Conservation (phyloP, 768 basidiomycete species). For the Rhodotorula toruloides region DNA sequence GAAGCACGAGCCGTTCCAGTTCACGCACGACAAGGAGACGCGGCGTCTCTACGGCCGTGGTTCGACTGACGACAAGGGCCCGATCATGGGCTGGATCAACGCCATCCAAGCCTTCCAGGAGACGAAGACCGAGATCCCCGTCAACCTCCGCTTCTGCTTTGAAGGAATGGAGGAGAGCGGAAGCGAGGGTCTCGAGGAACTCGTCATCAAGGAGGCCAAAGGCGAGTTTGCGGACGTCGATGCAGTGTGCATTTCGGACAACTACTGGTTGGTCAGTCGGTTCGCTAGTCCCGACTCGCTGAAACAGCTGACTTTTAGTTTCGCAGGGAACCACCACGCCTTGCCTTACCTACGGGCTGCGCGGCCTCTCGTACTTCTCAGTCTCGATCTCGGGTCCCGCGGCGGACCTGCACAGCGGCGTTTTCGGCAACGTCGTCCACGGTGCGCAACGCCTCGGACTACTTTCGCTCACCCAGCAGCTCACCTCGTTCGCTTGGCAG, state of each 20-base stretch:
- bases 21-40: slow-evolving; percentile 56
- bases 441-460: slow-evolving; percentile 47
- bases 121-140: slow-evolving; percentile 66
- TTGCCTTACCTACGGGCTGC: slow-evolving; percentile 42
- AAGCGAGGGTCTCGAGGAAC: slow-evolving; percentile 80
- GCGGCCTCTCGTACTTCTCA: slow-evolving; percentile 60
- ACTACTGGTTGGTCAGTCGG: slow-evolving; percentile 63
- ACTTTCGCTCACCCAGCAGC: neutral
- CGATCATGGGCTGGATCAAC: slow-evolving; percentile 34
- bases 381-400: slow-evolving; percentile 74
- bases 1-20: slow-evolving; percentile 76
- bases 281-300: neutral
- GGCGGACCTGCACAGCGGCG: slow-evolving; percentile 83
- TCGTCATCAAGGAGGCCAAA: slow-evolving; percentile 68
- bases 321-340: slow-evolving; percentile 47
- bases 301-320: neutral
- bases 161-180: slow-evolving; percentile 97
- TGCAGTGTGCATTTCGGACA: slow-evolving; percentile 86
- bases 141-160: slow-evolving; percentile 85
- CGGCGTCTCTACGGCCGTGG: slow-evolving; percentile 76
- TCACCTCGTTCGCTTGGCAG: slow-evolving; percentile 33
- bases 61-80: slow-evolving; percentile 77
- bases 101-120: slow-evolving; percentile 72
- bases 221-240: slow-evolving; percentile 83
- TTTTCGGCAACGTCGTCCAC: slow-evolving; percentile 73